A percentile compares a stretch with the other conserved stretches of the same genome.
Conservation (phyloP, 345 rosid species). For the Ailanthus altissimus region DNA sequence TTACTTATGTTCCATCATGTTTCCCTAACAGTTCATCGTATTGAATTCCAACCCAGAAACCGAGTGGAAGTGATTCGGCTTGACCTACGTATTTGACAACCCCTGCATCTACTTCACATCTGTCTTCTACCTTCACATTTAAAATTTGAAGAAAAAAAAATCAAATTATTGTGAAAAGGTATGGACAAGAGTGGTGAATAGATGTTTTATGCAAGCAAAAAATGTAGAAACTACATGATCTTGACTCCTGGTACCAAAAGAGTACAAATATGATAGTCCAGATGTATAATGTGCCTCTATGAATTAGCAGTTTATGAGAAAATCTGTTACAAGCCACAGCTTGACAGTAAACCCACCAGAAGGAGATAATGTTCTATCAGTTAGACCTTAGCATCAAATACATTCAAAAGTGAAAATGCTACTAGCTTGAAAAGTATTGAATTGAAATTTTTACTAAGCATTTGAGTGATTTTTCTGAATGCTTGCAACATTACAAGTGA, state of each 20-base stretch:
- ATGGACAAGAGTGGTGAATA: not conserved
- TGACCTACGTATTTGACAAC: conserved; percentile 72
- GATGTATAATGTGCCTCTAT: not conserved
- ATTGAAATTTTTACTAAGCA: not conserved
- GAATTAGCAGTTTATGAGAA: not conserved
- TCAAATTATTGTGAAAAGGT: not conserved
- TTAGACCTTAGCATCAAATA: not conserved
- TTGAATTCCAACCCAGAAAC: conserved; percentile 94
- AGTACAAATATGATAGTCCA: not conserved
- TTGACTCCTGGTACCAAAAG: not conserved
- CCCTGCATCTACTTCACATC: conserved; percentile 94
- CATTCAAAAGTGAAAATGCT: not conserved
- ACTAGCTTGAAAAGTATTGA: not conserved
- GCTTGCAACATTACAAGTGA: not conserved
- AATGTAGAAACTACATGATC: not conserved
- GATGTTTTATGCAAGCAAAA: not conserved
- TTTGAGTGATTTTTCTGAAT: not conserved
- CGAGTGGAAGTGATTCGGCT: conserved; percentile 78
- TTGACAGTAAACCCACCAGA: not conserved
- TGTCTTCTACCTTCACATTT: conserved; percentile 64
- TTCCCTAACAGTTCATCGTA: conserved; percentile 95
- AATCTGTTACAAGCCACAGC: not conserved
- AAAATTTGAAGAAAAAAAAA: conserved; percentile 1
- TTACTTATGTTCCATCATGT: conserved; percentile 88
- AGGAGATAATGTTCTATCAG: not conserved